phyloP scores from a whole-genome alignment of 2,329 filamentous ascomycete species.

The Alternaria brassicae region DNA sequence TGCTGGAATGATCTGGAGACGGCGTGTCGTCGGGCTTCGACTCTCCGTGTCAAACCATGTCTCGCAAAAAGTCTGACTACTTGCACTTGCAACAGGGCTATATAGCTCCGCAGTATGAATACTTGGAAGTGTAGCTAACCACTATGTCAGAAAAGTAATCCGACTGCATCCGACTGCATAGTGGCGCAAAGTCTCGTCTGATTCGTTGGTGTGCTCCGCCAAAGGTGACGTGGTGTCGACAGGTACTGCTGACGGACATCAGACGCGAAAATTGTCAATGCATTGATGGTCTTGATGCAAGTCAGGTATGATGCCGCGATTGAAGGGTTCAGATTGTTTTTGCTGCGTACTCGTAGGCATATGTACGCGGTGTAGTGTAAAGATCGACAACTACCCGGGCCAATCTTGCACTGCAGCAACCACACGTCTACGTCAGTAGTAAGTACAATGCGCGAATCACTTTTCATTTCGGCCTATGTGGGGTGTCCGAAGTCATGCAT shows the following conservation, averaged over 20 bases:
- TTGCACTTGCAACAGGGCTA: background rate
- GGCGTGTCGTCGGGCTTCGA: slow-evolving; percentile 1
- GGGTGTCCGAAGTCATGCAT: background rate
- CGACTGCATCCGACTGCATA: background rate
- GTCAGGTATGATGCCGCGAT: background rate
- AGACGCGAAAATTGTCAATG: background rate
- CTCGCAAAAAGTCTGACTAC: background rate
- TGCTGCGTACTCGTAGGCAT: background rate
- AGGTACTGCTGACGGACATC: background rate
- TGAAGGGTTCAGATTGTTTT: background rate
- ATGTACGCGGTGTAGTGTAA: background rate
- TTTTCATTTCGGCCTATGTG: background rate
- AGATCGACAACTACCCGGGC: background rate
- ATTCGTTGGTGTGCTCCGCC: background rate
- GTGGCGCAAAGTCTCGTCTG: background rate
- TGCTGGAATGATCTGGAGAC: slow-evolving; percentile 9
- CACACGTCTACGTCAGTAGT: background rate
- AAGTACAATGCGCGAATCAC: background rate
- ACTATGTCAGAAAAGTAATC: background rate
- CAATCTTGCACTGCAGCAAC: background rate
- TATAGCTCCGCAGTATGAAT: background rate
- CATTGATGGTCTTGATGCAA: background rate
- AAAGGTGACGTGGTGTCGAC: slow-evolving; percentile 1
- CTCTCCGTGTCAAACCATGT: background rate
- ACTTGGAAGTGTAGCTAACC: background rate